These are phyloP conservation scores for Peniophora sp. DNA, from an alignment of 1,284 basidiomycete species.

Conservation along the genomic window DNA sequence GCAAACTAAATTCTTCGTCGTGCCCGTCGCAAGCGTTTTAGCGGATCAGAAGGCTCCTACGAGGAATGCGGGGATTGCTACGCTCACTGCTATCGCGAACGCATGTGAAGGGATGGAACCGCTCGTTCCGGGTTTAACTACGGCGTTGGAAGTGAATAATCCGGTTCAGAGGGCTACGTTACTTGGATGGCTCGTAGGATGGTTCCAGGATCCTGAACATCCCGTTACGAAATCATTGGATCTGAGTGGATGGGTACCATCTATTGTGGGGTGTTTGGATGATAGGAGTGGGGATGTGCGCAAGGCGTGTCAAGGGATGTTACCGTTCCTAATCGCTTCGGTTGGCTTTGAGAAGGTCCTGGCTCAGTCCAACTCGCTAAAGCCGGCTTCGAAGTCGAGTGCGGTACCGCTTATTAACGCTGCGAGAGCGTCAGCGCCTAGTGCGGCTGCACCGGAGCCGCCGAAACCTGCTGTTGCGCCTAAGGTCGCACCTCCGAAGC, in stretches of 20 bases:
- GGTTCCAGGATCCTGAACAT: conserved; percentile 68
- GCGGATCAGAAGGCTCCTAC: conserved; percentile 92
- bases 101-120: conserved; percentile 82
- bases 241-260: conserved; percentile 61
- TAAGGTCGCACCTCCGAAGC: conserved; percentile 9
- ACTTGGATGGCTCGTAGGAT: conserved; percentile 79
- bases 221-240: conserved; percentile 57
- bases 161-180: conserved; percentile 84
- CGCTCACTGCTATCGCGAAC: conserved; percentile 79
- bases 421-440: conserved; percentile 36
- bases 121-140: conserved; percentile 72
- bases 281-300: conserved; percentile 90
- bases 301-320: conserved; percentile 79
- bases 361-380: conserved; percentile 80
- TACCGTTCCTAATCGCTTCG: conserved; percentile 73
- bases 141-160: conserved; percentile 81
- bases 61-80: conserved; percentile 70
- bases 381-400: conserved; percentile 84
- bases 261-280: conserved; percentile 81
- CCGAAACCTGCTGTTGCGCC: conserved; percentile 16
- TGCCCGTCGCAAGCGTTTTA: conserved; percentile 78
- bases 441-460: conserved; percentile 20
- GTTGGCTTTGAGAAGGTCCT: conserved; percentile 85
- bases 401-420: conserved; percentile 87
- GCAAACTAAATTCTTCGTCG: conserved; percentile 69